Conservation (phyloP, 192 early-diverging fungal genomes). For the Coemansia sp. region DNA sequence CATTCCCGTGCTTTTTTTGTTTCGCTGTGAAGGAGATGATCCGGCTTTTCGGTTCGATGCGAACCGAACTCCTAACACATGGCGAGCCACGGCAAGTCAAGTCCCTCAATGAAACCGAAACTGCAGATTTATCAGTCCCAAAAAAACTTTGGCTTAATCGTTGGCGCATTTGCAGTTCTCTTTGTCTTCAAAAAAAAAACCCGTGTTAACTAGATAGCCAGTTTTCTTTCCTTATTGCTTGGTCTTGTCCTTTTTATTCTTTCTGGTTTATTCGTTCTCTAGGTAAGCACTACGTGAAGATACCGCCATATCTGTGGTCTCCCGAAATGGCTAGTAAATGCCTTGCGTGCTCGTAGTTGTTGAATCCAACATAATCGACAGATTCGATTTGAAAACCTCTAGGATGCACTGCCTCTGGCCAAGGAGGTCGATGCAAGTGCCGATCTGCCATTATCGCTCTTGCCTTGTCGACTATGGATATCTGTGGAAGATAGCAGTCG, state of each 20-base stretch:
- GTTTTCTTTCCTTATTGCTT: background rate
- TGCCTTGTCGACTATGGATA: too few relatives aligned
- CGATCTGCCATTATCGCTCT: too few relatives aligned
- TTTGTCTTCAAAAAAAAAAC: background rate
- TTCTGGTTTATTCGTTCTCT: background rate
- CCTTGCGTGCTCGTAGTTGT: background rate
- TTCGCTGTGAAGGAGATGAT: too few relatives aligned
- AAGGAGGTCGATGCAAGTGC: background rate
- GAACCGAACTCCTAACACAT: too few relatives aligned
- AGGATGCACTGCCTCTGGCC: background rate
- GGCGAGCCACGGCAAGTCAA: too few relatives aligned
- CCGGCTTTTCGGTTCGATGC: too few relatives aligned
- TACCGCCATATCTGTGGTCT: too few relatives aligned
- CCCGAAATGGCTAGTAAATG: background rate
- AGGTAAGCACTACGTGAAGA: background rate
- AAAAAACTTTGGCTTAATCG: background rate
- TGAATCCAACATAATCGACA: background rate
- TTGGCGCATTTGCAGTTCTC: background rate
- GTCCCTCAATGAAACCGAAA: too few relatives aligned
- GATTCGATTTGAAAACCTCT: background rate
- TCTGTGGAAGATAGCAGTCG: too few relatives aligned
- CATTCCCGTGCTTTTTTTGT: too few relatives aligned
- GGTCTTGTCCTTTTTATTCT: background rate
- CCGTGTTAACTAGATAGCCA: constrained; percentile 2
- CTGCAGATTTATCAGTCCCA: background rate